Base-by-base conservation (phyloP, 176 grass and related monocot genomes). In the Cenchrus fungigraminus region DNA sequence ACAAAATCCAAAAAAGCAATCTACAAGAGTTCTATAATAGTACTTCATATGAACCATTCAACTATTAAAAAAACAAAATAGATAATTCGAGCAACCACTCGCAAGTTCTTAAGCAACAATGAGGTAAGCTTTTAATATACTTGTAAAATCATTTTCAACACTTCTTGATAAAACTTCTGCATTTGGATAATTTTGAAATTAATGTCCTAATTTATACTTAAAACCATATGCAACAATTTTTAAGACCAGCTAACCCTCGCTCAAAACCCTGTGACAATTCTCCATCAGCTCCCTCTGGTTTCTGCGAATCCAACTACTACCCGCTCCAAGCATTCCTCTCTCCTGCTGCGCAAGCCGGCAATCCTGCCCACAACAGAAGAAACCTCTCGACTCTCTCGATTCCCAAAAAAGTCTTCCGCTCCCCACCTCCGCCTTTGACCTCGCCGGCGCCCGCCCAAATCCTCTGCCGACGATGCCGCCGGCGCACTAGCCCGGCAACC, bases 341-440 rank as follows among this genome's bases (percentile, higher is more conserved):
- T 29, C 4, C 43, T n/a, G 19, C n/a, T 51, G 45, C 44, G 25
- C 25, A 25, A 25, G 25, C 25, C 25, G 2, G 34, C 19, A 4
- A 9, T 22, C 49, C 43, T 45, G 16, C 32, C 52, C 69, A 51
- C 63, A 67, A 75, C 83, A 42, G 73, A 83, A 50, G 87, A 86
- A 56, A 71, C n/a, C 11, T 90, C 79, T 74, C 49, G 19, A 85
- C 12, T 52, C 11, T 90, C 79, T 74, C 37, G 19, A 85, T 12
- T 52, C 62, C 70, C 62, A 8, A n/a, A 68, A 29, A 29, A 62
- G 53, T 25, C 73, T 28, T 78, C 49, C 34, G 55, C 59, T 55
- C 46, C 80, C 57, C 82, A 74, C 71, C 85, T 72, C 67, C 84
- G 71, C 70, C 84, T 84, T 84, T 82, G 65, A 85, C 76, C 79